These are phyloP conservation scores for Yarrowia alimentaria DNA, from an alignment of 805 yeast species.

Conservation along the genomic window DNA sequence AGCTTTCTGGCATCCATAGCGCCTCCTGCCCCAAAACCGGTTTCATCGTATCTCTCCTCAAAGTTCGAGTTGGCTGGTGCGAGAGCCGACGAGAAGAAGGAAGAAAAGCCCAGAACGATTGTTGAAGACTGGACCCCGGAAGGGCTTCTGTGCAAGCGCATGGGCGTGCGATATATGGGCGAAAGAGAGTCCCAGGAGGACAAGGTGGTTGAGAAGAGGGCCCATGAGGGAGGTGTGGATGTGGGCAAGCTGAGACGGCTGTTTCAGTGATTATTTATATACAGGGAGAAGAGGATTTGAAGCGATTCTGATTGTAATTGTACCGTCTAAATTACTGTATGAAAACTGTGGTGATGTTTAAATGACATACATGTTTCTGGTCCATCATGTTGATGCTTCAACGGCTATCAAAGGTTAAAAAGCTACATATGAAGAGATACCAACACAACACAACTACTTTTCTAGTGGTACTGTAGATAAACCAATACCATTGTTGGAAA, in stretches of 20 bases:
- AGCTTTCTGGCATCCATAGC: neutral
- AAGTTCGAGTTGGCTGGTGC: conserved; percentile 14
- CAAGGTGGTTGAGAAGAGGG: neutral
- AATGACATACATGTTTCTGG: no score
- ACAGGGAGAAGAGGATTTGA: no score
- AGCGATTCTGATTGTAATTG: no score
- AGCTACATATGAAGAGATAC: no score
- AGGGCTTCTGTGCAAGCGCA: conserved; percentile 2
- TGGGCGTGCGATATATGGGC: neutral
- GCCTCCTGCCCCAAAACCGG: neutral
- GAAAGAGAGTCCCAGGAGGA: neutral
- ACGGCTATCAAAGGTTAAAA: no score
- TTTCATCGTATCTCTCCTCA: neutral
- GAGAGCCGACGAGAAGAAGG: neutral
- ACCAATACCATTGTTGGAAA: no score
- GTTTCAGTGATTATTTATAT: neutral
- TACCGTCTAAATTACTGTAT: no score
- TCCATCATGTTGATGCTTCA: no score
- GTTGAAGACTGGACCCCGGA: conserved; percentile 8
- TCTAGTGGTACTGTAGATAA: no score
- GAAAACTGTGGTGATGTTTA: no score
- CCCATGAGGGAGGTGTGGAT: neutral
- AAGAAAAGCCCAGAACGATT: neutral
- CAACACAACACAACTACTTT: no score
- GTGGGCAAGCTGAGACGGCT: neutral